Base-by-base conservation (phyloP, 2,329 filamentous ascomycete genomes). In the Neobulgaria alba region DNA sequence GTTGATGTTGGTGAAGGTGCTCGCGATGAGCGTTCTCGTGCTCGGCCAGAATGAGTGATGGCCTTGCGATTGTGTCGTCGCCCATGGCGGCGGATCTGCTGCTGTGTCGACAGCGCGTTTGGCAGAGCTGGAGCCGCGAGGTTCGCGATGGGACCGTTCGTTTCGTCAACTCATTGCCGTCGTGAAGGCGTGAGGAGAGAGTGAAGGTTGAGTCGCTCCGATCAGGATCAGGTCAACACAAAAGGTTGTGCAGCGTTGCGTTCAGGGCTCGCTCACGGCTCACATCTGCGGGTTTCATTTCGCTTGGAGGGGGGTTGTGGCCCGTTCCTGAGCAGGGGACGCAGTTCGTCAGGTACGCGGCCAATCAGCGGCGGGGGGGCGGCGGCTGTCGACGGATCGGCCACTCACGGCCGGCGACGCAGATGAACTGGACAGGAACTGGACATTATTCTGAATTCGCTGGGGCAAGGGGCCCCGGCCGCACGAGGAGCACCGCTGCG, bases 1-100 rank as follows among this genome's bases (percentile, higher is more conserved):
- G 41, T 31, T 52, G 35, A 29, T 47, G 47, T 40, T 50, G 47
- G 36, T 50, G 44, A 37, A 26, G 10, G 17, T 57, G 54, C 52
- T 57, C 56, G 39, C 54, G 56, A 50, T 60, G 57, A 59, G 54
- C 56, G 36, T 32, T 44, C 39, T 58, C 46, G 47, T 52, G 45
- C 48, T 45, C 48, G 45, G 54, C 52, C 57, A 58, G 52, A 60
- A 59, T 36, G 57, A 60, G 50, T 60, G 57, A 59, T 59, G 56
- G 50, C 51, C 46, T 41, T 38, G 49, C 47, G 23, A 26, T 7
- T 7, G 23, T 26, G 33, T 35, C 7, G 33, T 35, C 16, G 17
- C 33, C 18, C 33, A 35, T 35, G 7, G 4, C 19, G 33, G 17
- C 33, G 4, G 16, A 15, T 35, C 33, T 19, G n/a, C 33, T 20